Conservation (phyloP, 257 asterid species). For the Ophiorrhiza pumila region DNA sequence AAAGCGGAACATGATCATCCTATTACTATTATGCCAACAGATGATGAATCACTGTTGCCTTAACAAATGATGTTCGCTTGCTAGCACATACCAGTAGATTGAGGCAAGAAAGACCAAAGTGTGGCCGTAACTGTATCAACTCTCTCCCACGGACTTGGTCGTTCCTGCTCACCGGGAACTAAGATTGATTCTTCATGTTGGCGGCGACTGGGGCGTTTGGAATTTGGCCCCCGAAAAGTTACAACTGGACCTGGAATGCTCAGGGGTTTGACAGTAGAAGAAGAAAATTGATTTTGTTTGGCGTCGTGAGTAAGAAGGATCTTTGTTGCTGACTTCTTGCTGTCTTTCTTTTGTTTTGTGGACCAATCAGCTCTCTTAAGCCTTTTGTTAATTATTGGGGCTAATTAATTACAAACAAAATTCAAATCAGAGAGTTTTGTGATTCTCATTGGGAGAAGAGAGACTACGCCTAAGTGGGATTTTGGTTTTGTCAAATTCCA, state of each 20-base stretch:
- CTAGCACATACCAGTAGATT: not conserved
- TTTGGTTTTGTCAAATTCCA: slow-evolving; percentile 1
- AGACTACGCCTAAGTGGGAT: not conserved
- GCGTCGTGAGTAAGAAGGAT: slow-evolving; percentile 16
- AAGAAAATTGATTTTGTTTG: not conserved
- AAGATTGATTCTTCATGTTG: too few species aligned
- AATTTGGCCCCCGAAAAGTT: too few species aligned
- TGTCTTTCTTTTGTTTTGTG: not conserved
- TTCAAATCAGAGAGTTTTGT: not conserved
- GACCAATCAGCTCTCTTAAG: too few species aligned
- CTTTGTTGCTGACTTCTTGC: slow-evolving; percentile 6
- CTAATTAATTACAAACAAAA: not conserved
- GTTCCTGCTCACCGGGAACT: too few species aligned
- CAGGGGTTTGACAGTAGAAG: not conserved
- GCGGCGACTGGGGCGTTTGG: too few species aligned
- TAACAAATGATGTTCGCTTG: too few species aligned
- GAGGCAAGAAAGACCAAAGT: too few species aligned
- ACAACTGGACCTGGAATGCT: too few species aligned
- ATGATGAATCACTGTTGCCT: not conserved
- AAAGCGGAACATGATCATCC: not conserved
- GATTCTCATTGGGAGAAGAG: not conserved
- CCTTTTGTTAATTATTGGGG: not conserved
- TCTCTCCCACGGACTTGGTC: too few species aligned
- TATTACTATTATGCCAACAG: too few species aligned
- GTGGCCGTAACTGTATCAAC: too few species aligned